phyloP scores from a whole-genome alignment of 148 eudicot genomes.

The Camellia sinensis region DNA sequence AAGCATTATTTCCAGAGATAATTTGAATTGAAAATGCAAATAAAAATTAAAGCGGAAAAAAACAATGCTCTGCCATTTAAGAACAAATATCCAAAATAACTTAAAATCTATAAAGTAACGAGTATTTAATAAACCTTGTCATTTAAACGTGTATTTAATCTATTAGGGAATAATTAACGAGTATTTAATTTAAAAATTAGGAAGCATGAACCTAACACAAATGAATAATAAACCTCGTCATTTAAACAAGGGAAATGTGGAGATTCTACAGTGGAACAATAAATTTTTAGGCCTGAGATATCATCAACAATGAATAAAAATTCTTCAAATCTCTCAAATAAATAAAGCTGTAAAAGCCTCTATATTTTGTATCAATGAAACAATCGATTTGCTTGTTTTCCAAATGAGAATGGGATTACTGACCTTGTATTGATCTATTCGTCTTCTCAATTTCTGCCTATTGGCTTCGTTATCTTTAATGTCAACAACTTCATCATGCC shows the following conservation, averaged over 20 bases:
- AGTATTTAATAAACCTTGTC: too few species aligned
- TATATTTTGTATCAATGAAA: not conserved
- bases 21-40: not conserved
- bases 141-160: too few species aligned
- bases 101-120: too few species aligned
- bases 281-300: not conserved
- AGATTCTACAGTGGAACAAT: not conserved
- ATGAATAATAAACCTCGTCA: not conserved
- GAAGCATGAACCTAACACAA: not conserved
- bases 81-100: not conserved
- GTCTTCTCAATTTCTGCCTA: constrained; percentile 70
- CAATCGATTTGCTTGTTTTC: not conserved
- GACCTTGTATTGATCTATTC: constrained; percentile 76
- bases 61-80: not conserved
- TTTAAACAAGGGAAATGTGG: not conserved
- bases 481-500: constrained; percentile 88
- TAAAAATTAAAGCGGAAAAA: not conserved
- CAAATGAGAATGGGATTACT: constrained; percentile 9
- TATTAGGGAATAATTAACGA: not conserved
- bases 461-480: constrained; percentile 86
- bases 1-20: not conserved
- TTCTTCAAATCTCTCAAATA: not conserved
- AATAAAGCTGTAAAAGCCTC: not conserved
- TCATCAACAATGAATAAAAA: not conserved
- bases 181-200: not conserved